Conservation (phyloP, 106 monocot species). For the Triglochin maritima region DNA sequence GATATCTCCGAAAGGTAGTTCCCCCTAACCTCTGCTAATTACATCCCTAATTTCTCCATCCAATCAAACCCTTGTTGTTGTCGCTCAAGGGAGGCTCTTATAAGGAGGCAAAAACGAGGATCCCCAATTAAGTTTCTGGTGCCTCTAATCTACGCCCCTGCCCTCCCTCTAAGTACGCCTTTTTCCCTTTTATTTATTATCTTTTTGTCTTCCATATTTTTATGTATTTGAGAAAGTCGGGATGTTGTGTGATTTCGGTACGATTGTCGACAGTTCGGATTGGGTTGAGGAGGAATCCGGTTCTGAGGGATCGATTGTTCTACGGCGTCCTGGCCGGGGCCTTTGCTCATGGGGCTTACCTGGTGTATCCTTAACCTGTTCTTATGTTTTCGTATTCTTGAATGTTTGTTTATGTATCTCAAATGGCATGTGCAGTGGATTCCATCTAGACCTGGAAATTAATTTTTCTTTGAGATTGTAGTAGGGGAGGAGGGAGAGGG, state of each 20-base stretch:
- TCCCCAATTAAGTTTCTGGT: conserved; percentile 44
- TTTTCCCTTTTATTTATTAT: not conserved
- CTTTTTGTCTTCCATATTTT: not conserved
- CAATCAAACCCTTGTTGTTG: not conserved
- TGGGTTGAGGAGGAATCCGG: conserved; percentile 61
- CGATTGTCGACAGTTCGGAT: conserved; percentile 49
- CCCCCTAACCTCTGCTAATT: not conserved
- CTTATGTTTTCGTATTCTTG: not conserved
- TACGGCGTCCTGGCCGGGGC: conserved; percentile 76
- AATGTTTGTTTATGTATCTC: not conserved
- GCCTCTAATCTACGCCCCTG: conserved; percentile 84
- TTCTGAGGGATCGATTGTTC: conserved; percentile 83
- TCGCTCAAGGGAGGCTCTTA: conserved; percentile 17
- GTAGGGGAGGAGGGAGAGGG: too few relatives aligned
- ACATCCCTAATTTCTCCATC: not conserved
- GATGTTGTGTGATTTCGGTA: not conserved
- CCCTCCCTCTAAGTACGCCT: conserved; percentile 70
- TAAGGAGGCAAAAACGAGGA: conserved; percentile 26
- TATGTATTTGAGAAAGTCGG: not conserved
- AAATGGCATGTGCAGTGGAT: too few relatives aligned
- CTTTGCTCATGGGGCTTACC: conserved; percentile 79
- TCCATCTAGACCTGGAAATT: too few relatives aligned
- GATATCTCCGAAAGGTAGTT: conserved; percentile 16
- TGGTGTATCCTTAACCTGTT: conserved; percentile 76
- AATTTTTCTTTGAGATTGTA: too few relatives aligned